These are phyloP conservation scores for Arthroderma sp. DNA, from an alignment of 2,329 filamentous ascomycete genomes.

Conservation along the genomic window DNA sequence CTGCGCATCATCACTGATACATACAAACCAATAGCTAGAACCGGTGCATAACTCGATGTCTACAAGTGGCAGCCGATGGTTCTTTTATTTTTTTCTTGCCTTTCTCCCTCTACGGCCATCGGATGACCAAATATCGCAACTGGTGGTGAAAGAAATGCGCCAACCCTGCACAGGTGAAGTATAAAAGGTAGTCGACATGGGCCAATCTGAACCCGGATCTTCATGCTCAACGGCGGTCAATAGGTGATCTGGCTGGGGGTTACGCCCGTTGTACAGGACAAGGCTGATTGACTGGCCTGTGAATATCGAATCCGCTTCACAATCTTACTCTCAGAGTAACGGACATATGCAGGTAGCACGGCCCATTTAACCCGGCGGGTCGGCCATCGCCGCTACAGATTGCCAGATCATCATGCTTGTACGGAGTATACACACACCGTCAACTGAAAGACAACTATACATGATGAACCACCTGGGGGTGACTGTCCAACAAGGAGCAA, in stretches of 20 bases:
- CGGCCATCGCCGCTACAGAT: not conserved
- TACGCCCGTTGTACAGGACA: not conserved
- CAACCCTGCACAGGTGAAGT: not conserved
- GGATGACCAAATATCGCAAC: not conserved
- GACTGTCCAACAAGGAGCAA: not conserved
- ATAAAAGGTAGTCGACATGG: not conserved
- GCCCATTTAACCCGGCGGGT: not conserved
- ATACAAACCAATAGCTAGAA: not conserved
- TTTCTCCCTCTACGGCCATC: not conserved
- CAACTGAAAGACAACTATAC: not conserved
- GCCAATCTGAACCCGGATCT: not conserved
- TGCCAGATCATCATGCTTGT: not conserved
- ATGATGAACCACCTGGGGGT: not conserved
- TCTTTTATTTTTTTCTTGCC: no score
- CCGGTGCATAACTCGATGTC: not conserved
- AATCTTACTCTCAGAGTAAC: not conserved
- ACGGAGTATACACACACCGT: not conserved
- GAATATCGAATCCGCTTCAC: not conserved
- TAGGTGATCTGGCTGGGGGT: not conserved
- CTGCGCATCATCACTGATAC: not conserved
- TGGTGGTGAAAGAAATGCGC: not conserved
- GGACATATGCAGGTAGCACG: not conserved
- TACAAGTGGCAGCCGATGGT: not conserved
- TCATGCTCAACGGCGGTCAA: slow-evolving; percentile 4
- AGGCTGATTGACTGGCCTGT: not conserved